These are phyloP conservation scores for Neonectria punicea DNA, from an alignment of 2,329 filamentous ascomycete genomes.

Conservation along the genomic window DNA sequence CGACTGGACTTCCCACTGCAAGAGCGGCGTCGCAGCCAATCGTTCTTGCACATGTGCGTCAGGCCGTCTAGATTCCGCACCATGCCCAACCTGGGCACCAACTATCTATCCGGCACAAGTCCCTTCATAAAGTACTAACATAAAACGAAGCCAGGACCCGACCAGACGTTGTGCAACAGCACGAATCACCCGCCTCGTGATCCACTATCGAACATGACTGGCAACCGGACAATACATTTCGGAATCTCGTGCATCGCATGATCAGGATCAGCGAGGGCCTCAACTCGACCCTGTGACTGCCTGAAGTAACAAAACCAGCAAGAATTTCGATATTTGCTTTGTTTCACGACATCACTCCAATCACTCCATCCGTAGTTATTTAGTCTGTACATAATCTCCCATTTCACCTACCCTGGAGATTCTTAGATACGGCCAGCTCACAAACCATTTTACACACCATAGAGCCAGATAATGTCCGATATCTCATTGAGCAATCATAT, in stretches of 20 bases:
- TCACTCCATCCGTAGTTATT: no score
- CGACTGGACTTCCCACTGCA: constrained; percentile 29
- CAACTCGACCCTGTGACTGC: background rate
- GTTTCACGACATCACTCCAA: background rate
- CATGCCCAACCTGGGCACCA: constrained; percentile 28
- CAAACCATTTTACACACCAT: background rate
- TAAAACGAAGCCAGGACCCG: background rate
- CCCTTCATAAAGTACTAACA: background rate
- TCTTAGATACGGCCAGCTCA: background rate
- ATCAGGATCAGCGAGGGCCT: constrained; percentile 6
- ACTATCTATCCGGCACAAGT: background rate
- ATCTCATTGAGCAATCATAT: background rate
- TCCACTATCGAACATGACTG: background rate
- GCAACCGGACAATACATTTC: background rate
- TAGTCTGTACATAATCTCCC: background rate
- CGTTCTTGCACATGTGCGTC: constrained; percentile 40
- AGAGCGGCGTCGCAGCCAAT: constrained; percentile 21
- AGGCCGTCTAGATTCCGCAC: background rate
- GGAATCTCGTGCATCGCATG: constrained; percentile 3
- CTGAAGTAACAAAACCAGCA: background rate
- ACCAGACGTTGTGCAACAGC: background rate
- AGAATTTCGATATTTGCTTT: background rate
- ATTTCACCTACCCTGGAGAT: background rate
- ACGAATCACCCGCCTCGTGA: background rate
- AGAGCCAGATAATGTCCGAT: background rate